Evolutionary conservation across 305 asterid genomes (phyloP).

Genomic region (Salvia sclarea): DNA sequence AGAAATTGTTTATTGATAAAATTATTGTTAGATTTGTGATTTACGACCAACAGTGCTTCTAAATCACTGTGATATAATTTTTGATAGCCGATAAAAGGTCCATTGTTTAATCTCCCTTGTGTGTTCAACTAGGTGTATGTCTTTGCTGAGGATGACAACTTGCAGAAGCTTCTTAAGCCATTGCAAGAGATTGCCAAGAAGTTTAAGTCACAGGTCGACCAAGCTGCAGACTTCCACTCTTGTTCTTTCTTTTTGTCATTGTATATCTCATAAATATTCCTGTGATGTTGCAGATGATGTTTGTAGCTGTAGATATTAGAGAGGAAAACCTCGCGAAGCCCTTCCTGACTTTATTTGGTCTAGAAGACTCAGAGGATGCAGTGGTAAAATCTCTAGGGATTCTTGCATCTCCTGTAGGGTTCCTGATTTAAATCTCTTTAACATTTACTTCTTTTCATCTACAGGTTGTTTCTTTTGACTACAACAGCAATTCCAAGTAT

Average conservation of each 20-base stretch:
- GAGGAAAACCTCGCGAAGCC: slow-evolving; percentile 95
- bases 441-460: slow-evolving; percentile 7
- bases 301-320: slow-evolving; percentile 64
- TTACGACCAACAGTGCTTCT: neutral
- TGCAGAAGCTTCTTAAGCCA: slow-evolving; percentile 61
- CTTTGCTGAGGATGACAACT: slow-evolving; percentile 66
- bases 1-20: no score
- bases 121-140: slow-evolving; percentile 63
- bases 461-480: slow-evolving; percentile 74
- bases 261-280: slow-evolving; percentile 24
- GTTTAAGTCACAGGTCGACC: slow-evolving; percentile 74
- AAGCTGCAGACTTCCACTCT: slow-evolving; percentile 20
- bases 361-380: slow-evolving; percentile 67
- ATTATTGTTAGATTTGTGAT: neutral
- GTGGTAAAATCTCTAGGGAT: slow-evolving; percentile 49
- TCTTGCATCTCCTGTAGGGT: slow-evolving; percentile 15
- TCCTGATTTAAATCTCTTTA: slow-evolving; percentile 25
- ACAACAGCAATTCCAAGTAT: slow-evolving; percentile 59
- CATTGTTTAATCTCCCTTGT: slow-evolving; percentile 23
- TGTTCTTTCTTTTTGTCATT: slow-evolving; percentile 19
- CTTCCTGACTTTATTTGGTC: slow-evolving; percentile 80
- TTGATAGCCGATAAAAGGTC: neutral
- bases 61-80: neutral
- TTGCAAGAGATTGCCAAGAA: slow-evolving; percentile 68
- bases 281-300: slow-evolving; percentile 61